Evolutionary conservation across 1,139 yeast genomes (phyloP).

Genomic region (Ogataea hybrid): DNA sequence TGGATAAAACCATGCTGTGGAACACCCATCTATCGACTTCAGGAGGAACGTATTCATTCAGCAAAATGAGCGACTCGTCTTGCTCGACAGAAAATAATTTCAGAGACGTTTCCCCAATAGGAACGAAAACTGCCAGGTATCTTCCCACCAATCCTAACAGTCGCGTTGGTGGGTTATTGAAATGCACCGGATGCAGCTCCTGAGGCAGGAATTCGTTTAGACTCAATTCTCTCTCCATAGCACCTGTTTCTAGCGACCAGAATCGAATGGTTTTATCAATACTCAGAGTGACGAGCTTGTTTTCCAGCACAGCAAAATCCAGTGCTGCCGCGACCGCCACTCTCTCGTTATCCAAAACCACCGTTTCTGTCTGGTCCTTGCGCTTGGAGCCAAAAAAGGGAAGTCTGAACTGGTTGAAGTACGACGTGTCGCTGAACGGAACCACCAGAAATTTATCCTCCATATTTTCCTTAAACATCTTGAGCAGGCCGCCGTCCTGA

Average conservation of each 20-base stretch:
- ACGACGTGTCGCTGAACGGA: constrained; percentile 56
- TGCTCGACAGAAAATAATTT: constrained; percentile 31
- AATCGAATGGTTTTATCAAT: constrained; percentile 51
- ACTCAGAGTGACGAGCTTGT: constrained; percentile 38
- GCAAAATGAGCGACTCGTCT: constrained; percentile 4
- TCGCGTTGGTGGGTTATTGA: constrained; percentile 22
- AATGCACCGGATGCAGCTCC: constrained; percentile 17
- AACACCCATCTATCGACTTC: constrained; percentile 16
- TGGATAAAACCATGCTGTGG: constrained; percentile 13
- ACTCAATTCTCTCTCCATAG: constrained; percentile 34
- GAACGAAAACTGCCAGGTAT: constrained; percentile 32
- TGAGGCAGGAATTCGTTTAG: constrained; percentile 28
- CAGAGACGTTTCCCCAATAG: constrained; percentile 44
- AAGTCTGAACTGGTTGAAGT: constrained; percentile 40
- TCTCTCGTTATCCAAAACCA: constrained; percentile 17
- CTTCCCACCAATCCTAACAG: constrained; percentile 14
- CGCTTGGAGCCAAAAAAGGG: constrained; percentile 22
- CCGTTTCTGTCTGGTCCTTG: constrained; percentile 7
- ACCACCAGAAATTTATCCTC: constrained; percentile 47
- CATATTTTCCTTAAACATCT: constrained; percentile 41
- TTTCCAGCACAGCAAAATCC: constrained; percentile 26
- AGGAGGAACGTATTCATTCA: constrained; percentile 14
- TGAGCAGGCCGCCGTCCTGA: constrained; percentile 69
- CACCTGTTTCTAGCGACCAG: constrained; percentile 50
- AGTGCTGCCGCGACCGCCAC: constrained; percentile 34